Evolutionary conservation across 2,329 filamentous ascomycete genomes (phyloP).

Genomic region (Coleophoma crateriformis): DNA sequence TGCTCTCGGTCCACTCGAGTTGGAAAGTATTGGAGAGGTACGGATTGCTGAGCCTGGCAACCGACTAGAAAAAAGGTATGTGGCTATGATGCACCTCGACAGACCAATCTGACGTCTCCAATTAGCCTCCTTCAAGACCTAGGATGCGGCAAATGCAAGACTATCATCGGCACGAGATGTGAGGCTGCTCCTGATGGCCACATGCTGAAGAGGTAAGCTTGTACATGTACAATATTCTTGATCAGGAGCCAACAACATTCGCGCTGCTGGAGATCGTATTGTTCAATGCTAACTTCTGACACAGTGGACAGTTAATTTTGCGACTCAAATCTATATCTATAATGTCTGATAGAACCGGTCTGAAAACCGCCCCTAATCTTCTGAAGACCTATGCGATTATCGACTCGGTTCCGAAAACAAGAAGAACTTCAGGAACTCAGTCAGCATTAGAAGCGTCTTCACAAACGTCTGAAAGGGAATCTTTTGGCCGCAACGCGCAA

Average conservation of each 20-base stretch:
- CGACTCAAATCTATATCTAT: constrained; percentile 18
- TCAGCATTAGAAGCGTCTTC: neutral
- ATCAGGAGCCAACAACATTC: too few relatives aligned
- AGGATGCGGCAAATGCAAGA: constrained; percentile 18
- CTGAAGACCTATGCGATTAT: constrained; percentile 14
- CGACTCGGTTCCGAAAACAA: neutral
- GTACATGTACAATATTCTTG: neutral
- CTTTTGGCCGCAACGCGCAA: neutral
- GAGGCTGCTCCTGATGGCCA: constrained; percentile 22
- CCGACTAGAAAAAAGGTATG: constrained; percentile 16
- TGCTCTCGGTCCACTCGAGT: constrained; percentile 7
- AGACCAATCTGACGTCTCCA: too few relatives aligned
- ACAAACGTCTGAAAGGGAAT: neutral
- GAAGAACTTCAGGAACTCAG: neutral
- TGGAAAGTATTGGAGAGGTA: constrained; percentile 16
- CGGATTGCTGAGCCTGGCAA: constrained; percentile 15
- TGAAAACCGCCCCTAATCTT: constrained; percentile 13
- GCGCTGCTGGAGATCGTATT: too few relatives aligned
- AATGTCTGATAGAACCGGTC: constrained; percentile 14
- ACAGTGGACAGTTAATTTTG: constrained; percentile 23
- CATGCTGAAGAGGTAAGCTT: constrained; percentile 19
- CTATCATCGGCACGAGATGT: constrained; percentile 21
- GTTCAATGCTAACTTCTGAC: neutral
- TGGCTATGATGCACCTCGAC: too few relatives aligned
- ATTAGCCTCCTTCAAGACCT: constrained; percentile 22